These are phyloP conservation scores for Dendrobium officinale DNA, from an alignment of 106 monocot genomes.

Conservation along the genomic window DNA sequence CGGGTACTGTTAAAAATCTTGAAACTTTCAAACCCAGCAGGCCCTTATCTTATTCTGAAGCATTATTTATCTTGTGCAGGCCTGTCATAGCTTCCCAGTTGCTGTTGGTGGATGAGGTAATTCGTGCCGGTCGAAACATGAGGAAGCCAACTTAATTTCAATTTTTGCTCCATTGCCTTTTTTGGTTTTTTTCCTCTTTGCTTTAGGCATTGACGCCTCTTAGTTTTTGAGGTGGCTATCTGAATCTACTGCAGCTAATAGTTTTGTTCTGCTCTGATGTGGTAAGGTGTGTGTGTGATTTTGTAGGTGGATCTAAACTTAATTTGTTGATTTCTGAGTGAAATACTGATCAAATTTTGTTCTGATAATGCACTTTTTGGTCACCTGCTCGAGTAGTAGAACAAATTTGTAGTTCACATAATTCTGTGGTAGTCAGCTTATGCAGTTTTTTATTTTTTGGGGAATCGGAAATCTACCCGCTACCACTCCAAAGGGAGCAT, in stretches of 20 bases:
- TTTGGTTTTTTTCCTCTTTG: too few species aligned
- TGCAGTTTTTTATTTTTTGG: too few species aligned
- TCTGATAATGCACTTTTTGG: background rate
- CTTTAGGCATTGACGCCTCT: too few species aligned
- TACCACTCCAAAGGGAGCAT: too few species aligned
- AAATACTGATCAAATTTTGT: background rate
- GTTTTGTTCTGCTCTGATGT: too few species aligned
- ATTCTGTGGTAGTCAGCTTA: too few species aligned
- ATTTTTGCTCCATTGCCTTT: background rate
- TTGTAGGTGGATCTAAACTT: background rate
- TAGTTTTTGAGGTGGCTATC: too few species aligned
- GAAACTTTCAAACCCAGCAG: background rate
- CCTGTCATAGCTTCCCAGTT: constrained; percentile 91
- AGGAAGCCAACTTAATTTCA: constrained; percentile 62
- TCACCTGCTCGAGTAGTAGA: too few species aligned
- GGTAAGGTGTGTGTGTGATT: background rate
- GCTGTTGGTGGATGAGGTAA: constrained; percentile 92
- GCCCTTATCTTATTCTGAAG: background rate
- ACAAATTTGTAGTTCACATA: too few species aligned
- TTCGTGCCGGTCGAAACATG: constrained; percentile 98
- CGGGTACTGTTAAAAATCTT: constrained; percentile 34
- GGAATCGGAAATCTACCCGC: too few species aligned
- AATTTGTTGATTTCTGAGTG: too few species aligned
- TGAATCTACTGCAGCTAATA: too few species aligned
- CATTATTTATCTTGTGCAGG: constrained; percentile 30